These are phyloP conservation scores for Curvularia lunata DNA, from an alignment of 2,329 filamentous ascomycete genomes.

Conservation along the genomic window DNA sequence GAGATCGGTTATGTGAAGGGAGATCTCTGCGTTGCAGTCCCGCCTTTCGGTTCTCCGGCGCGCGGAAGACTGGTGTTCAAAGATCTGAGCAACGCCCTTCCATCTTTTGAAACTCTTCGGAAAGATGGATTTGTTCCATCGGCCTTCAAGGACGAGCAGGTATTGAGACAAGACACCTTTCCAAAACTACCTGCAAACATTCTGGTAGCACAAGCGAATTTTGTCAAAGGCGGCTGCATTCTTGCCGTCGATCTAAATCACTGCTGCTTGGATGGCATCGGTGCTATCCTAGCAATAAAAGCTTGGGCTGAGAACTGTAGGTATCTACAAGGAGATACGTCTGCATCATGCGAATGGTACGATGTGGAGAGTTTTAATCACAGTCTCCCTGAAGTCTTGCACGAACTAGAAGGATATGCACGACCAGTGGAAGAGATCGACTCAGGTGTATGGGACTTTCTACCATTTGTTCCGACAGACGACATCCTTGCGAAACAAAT, in stretches of 20 bases:
- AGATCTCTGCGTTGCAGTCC: constrained; percentile 30
- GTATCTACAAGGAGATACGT: constrained; percentile 28
- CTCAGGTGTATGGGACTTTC: constrained; percentile 23
- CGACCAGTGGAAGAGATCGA: constrained; percentile 25
- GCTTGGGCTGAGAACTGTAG: constrained; percentile 37
- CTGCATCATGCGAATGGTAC: constrained; percentile 30
- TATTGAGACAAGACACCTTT: constrained; percentile 21
- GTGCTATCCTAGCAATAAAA: constrained; percentile 29
- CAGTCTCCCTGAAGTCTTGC: constrained; percentile 29
- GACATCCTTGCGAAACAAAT: constrained; percentile 10
- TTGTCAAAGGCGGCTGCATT: constrained; percentile 35
- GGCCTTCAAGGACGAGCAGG: constrained; percentile 24
- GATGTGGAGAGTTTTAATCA: constrained; percentile 33
- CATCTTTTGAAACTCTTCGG: constrained; percentile 23
- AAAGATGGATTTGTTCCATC: constrained; percentile 27
- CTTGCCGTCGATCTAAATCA: constrained; percentile 30
- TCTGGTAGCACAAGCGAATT: constrained; percentile 37
- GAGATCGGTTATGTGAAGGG: constrained; percentile 39
- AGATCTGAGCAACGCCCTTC: constrained; percentile 27
- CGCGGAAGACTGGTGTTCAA: constrained; percentile 24
- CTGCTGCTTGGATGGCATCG: constrained; percentile 30
- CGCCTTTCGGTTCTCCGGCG: constrained; percentile 13
- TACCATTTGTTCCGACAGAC: constrained; percentile 27
- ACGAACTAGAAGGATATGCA: constrained; percentile 24
- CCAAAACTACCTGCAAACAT: constrained; percentile 30